Base-by-base conservation (phyloP, 2,329 filamentous ascomycete genomes). In the Dothideomycetes sp. region DNA sequence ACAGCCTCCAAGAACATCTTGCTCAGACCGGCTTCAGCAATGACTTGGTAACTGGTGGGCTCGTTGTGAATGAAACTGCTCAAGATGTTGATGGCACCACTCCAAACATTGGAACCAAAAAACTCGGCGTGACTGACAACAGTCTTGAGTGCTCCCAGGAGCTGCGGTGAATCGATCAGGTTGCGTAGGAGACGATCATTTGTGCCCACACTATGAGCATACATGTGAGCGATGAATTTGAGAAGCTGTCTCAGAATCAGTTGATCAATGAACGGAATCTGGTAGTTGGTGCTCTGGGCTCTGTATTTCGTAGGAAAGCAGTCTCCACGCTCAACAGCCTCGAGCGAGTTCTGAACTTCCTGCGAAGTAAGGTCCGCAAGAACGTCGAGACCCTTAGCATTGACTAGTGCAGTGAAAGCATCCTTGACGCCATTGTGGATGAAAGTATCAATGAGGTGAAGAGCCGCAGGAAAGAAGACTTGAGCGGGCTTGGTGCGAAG, bases 31-130 rank as follows among this genome's bases (percentile, higher is more conserved):
- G 91, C 89, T 62, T 99, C 91, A 11, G 85, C 86, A 48, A 99
- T 91, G 17, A 94, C 86, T 19, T 86, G 82, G 58, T 94, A 98
- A 59, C 91, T 98, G 1, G 91, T 98, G 0, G 91, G 91, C 54
- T 98, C 91, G 55, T 96, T 95, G 62, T 99, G 93, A 52, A 99
- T 94, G 60, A 98, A 98, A 51, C 86, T 89, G 55, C 85, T 91
- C 37, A 98, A 68, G 41, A 95, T 89, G 40, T 81, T 88, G 45
- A 94, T 85, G 5, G 87, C 83, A 57, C 88, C 88, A 36, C 87
- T 94, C 91, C 91, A 99, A 4, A 96, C 86, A 43, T 91, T 81
- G 2, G 89, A 91, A 10, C 91, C 91, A 56, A 88, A 99, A 29
- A 79, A 70, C 38, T 69, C 69, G 29, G 84, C 80, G 52, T 94